These are phyloP conservation scores for Leccinum arenicola DNA, from an alignment of 768 basidiomycete genomes.

Conservation along the genomic window DNA sequence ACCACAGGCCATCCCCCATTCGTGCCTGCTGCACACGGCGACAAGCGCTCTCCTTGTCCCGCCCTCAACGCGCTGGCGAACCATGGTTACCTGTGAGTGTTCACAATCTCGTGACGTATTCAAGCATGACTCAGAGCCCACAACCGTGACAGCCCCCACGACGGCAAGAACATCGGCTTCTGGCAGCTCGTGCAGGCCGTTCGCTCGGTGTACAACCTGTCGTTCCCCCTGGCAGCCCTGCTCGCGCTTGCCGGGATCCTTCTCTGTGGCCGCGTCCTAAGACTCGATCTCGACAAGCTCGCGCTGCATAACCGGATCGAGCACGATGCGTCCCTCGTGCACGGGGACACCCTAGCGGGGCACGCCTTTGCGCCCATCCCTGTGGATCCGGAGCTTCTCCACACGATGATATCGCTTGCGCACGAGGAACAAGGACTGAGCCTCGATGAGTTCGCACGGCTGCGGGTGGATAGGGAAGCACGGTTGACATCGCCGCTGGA, in stretches of 20 bases:
- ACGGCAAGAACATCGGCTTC: constrained; percentile 51
- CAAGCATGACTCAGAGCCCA: background rate
- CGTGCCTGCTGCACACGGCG: constrained; percentile 30
- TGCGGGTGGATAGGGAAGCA: constrained; percentile 46
- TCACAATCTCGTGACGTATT: background rate
- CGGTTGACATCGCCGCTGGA: constrained; percentile 34
- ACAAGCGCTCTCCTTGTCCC: constrained; percentile 67
- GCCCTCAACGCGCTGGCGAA: constrained; percentile 74
- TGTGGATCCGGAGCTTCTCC: constrained; percentile 36
- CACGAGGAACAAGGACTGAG: constrained; percentile 36
- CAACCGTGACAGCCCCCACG: constrained; percentile 44
- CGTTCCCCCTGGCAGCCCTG: constrained; percentile 50
- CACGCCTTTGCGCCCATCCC: constrained; percentile 45
- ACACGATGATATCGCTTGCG: constrained; percentile 28
- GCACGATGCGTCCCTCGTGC: constrained; percentile 65
- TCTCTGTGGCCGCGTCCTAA: constrained; percentile 41
- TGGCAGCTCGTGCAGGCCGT: constrained; percentile 47
- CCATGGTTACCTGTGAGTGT: constrained; percentile 67
- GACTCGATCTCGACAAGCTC: constrained; percentile 48
- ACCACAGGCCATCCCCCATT: constrained; percentile 25
- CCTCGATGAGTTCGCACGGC: constrained; percentile 46
- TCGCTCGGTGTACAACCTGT: constrained; percentile 58
- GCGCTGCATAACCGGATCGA: constrained; percentile 59
- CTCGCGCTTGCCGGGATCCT: constrained; percentile 48
- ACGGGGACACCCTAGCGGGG: constrained; percentile 37